Percentiles rank a stretch among this genome's conserved stretches.
Evolutionary conservation across 306 rosid species (phyloP).

Genomic region (Vicia faba): DNA sequence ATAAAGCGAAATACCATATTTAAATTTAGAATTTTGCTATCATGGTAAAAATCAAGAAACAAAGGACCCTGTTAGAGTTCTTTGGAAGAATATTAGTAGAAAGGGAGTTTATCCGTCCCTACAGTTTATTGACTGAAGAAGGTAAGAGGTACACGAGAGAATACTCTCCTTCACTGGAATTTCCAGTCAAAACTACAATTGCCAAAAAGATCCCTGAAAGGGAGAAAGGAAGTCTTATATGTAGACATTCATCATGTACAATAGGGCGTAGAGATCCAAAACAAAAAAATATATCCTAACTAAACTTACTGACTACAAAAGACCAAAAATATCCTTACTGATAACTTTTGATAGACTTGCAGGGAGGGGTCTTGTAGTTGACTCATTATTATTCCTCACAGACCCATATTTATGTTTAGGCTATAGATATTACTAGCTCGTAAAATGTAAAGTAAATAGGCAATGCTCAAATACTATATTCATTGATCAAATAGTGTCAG

Average conservation of each 20-base stretch:
- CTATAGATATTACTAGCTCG: too few relatives aligned
- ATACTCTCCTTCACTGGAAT: neutral
- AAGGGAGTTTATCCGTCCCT: neutral
- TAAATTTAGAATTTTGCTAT: conserved; percentile 6
- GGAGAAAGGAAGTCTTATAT: conserved; percentile 1
- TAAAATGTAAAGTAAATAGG: neutral
- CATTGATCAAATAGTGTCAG: conserved; percentile 1
- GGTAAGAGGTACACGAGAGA: neutral
- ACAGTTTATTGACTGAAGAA: neutral
- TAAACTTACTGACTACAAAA: neutral
- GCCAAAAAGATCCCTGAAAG: neutral
- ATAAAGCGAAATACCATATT: neutral
- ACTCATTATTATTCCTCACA: neutral
- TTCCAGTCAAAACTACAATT: neutral
- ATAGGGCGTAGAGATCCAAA: neutral
- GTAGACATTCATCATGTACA: neutral
- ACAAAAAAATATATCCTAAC: neutral
- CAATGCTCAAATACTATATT: neutral
- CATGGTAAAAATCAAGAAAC: neutral
- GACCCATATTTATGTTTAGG: neutral
- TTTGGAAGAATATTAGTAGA: neutral
- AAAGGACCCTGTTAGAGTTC: conserved; percentile 3
- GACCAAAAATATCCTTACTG: too few relatives aligned
- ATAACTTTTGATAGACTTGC: neutral
- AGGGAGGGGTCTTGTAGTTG: neutral